Base-by-base conservation (phyloP, 1,284 basidiomycete species). In the Heliocybe sulcata region DNA sequence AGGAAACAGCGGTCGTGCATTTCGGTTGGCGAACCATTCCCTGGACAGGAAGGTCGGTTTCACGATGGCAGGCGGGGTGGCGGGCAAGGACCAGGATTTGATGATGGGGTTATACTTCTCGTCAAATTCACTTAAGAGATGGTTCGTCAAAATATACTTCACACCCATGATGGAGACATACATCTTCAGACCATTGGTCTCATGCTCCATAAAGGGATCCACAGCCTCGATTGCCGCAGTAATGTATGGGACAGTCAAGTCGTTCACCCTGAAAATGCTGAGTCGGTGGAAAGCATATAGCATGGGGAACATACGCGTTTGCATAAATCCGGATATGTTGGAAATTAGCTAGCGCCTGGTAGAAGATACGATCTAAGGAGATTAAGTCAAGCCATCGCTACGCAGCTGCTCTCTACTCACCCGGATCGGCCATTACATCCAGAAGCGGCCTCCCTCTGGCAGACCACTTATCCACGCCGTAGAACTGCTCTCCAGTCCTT, bases 401-500 rank as follows among this genome's bases (percentile, higher is more conserved):
- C 16, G 16, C 14, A 45, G n/a, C 16, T n/a, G 19, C 10, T 20
- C 22, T 23, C 14, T n/a, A 68, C 81, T 61, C 62, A 88, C 90
- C 76, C 60, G 90, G 87, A 70, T 95, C 92, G 1, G 90, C 87
- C 85, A 96, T 90, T 56, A 94, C 82, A 57, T 92, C 84, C 20
- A 95, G 67, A 3, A 96, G 67, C 1, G 91, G 82, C 53, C 86
- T 74, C 2, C 85, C 87, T 54, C 77, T 78, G 1, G 77, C 74
- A 0, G 83, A 82, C 80, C 89, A 95, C 57, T 78, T 79, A 68
- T 96, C 93, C 0, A 75, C 76, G 47, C 79, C 81, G 64, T 83
- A 90, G 54, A 94, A 83, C 61, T 94, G 91, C 23, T 53, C 81
- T 6, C 94, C 94, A 0, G 93, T 92, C 49, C 93, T 75, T 2